A percentile compares a stretch with the other conserved stretches of the same genome.
Evolutionary conservation across 176 grass and related monocot species (phyloP).

Genomic region (Aegilops longissima): DNA sequence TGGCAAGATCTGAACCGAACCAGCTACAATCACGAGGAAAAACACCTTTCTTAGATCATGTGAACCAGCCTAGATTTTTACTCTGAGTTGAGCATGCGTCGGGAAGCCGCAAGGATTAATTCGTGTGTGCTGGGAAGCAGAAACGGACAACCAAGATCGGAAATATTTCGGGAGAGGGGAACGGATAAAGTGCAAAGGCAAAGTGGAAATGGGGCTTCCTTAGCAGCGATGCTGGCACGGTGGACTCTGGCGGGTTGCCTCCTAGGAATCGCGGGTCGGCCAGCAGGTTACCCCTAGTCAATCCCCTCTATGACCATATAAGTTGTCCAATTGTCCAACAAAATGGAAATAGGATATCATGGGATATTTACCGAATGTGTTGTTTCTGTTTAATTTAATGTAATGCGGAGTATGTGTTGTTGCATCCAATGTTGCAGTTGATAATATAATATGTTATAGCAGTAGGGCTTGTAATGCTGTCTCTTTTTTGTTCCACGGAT

Average conservation of each 20-base stretch:
- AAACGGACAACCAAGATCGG: neutral
- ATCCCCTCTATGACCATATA: neutral
- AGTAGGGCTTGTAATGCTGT: too few relatives aligned
- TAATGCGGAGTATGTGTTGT: neutral
- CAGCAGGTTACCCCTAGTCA: neutral
- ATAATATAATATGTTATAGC: too few relatives aligned
- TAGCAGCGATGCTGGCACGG: neutral
- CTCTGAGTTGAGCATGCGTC: neutral
- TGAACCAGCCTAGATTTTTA: neutral
- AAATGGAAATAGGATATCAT: neutral
- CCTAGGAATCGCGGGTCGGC: neutral
- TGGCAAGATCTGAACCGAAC: neutral
- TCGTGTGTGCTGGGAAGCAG: neutral
- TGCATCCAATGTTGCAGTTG: neutral
- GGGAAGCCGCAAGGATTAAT: neutral
- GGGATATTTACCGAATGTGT: neutral
- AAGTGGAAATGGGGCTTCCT: neutral
- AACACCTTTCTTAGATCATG: neutral
- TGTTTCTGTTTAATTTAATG: neutral
- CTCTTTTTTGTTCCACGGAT: too few relatives aligned
- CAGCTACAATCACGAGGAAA: neutral
- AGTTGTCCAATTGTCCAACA: neutral
- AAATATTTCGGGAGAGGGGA: neutral
- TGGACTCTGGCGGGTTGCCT: neutral
- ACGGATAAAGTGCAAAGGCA: neutral